Base-by-base conservation (phyloP, 139 green algal species). In the Picochlorum sp. region DNA sequence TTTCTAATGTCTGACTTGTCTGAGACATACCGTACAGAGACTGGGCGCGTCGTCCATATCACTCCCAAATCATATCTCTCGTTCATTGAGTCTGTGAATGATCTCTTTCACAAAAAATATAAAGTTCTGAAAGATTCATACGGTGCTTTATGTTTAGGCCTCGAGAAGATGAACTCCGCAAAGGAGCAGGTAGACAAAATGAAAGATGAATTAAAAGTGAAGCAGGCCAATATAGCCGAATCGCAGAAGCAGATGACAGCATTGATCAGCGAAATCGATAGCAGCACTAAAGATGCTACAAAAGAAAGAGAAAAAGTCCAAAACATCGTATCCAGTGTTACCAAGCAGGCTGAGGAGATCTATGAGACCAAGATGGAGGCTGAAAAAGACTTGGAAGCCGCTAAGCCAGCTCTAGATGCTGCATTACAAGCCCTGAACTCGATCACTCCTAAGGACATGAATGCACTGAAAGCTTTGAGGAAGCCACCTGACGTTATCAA, bases 401-500 rank as follows among this genome's bases (percentile, higher is more conserved):
- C 91, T 31, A 90, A 96, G 77, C 91, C 91, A 16, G 91, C 91
- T 8, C 79, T 97, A 31, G 89, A 97, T 28, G 83, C 86, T 14
- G 91, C 91, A 0, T 67, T 96, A 62, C 69, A 76, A 10, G 91
- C 91, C 1, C 77, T 97, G 26, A 92, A 93, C 77, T 92, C 80
- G 45, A 96, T 96, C 81, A 86, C 77, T 2, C 74, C 70, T n/a
- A 92, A 91, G 69, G 90, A 97, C 69, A 96, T 97, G 69, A 70
- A 67, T 10, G 69, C 70, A 60, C 77, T 97, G 6, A 96, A 96
- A 79, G 86, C 90, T 23, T 81, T 97, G 6, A 96, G 94, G 75
- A 95, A 92, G 68, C 91, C 91, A 50, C 91, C 91, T 13, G 87
- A 97, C 69, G 81, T 97, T 38, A 82, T 97, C 41, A 97, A 95